Conservation (phyloP, 2,329 filamentous ascomycete genomes). For the Epichloe amarillans region DNA sequence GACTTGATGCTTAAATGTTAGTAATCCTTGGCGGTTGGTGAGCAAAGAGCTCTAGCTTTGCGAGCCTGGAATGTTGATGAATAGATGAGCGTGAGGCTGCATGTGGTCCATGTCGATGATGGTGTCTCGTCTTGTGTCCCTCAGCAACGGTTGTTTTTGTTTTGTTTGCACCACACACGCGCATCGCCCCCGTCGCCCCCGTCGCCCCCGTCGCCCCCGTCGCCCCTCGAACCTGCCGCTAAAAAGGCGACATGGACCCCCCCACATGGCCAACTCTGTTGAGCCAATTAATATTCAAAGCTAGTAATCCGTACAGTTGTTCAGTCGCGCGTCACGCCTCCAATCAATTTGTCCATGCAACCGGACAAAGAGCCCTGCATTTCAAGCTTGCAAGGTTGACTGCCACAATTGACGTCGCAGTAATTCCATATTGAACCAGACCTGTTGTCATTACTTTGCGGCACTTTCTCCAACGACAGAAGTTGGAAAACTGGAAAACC, state of each 20-base stretch:
- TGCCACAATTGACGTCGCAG: not conserved
- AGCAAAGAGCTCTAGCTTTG: not conserved
- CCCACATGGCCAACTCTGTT: no score
- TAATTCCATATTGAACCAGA: not conserved
- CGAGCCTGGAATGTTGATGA: not conserved
- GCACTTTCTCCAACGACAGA: no score
- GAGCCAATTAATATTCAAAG: no score
- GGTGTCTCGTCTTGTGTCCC: constrained; percentile 7
- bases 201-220: not conserved
- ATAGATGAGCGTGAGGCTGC: not conserved
- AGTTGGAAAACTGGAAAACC: not conserved
- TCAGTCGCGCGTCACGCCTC: constrained; percentile 2
- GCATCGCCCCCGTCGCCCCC: not conserved
- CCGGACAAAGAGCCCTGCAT: not conserved
- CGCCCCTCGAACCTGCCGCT: not conserved
- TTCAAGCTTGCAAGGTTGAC: not conserved
- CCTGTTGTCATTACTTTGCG: no score
- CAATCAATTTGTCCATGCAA: not conserved
- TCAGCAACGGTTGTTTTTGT: constrained; percentile 19
- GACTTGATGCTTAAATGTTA: not conserved
- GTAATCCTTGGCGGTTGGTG: not conserved
- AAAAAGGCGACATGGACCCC: no score
- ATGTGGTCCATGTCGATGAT: not conserved
- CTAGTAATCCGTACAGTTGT: no score
- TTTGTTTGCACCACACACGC: constrained; percentile 16